Evolutionary conservation across 805 yeast genomes (phyloP).

Genomic region (Candida saitoana): DNA sequence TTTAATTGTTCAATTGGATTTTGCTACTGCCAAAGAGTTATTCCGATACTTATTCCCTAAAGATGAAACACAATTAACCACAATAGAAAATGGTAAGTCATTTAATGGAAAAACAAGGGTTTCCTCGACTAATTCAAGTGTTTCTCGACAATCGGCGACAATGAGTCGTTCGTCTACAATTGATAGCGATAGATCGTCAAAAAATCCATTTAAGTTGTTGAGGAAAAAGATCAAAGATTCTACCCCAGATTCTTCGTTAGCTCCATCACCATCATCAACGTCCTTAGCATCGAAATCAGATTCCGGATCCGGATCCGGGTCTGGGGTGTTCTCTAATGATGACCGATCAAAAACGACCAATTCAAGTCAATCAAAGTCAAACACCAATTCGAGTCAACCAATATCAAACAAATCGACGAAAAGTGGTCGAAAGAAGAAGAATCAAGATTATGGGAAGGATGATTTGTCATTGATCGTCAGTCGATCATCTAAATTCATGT

Average conservation of each 20-base stretch:
- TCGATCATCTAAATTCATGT: conserved; percentile 40
- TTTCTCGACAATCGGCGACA: not conserved
- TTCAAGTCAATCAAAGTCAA: not conserved
- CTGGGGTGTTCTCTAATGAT: conserved; percentile 1
- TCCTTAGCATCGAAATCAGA: conserved; percentile 7
- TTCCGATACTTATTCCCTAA: conserved; percentile 70
- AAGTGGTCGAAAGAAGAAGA: conserved; percentile 6
- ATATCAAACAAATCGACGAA: not conserved
- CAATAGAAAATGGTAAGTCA: not conserved
- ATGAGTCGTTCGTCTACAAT: not conserved
- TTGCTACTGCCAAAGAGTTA: conserved; percentile 58
- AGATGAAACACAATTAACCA: conserved; percentile 16
- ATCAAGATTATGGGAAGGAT: conserved; percentile 18
- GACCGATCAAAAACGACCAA: not conserved
- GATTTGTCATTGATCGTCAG: conserved; percentile 39
- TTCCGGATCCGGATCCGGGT: conserved; percentile 2
- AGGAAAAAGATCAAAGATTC: conserved; percentile 2
- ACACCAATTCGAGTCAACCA: not conserved
- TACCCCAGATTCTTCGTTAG: conserved; percentile 7
- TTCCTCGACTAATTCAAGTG: not conserved
- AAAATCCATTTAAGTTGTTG: conserved; percentile 11
- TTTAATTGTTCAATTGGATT: conserved; percentile 68
- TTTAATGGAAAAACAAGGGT: not conserved
- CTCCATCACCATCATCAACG: conserved; percentile 7
- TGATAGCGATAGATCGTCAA: conserved; percentile 1